Base-by-base conservation (phyloP, 1,284 basidiomycete species). In the Earliella scabrosa region DNA sequence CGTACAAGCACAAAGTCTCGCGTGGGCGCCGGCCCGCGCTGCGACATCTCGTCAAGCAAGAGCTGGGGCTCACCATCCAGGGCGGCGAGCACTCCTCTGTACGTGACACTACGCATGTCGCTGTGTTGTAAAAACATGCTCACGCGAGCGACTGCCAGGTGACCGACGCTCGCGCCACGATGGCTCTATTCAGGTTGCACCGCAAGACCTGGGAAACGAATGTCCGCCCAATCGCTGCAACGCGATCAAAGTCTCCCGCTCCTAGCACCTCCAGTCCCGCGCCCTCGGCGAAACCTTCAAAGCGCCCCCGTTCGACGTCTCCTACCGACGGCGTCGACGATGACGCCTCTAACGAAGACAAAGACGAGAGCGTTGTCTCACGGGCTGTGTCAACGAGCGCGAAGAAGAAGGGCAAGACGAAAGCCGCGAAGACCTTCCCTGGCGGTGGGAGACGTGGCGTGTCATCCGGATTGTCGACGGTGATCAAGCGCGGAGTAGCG, bases 121-220 rank as follows among this genome's bases (percentile, higher is more conserved):
- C 9, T 14, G 24, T 46, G 21, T 10, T 31, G 23, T 32, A 8
- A 32, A 8, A 32, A 32, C 31, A 32, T 38, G 36, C 20, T 40
- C 21, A 40, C 21, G 29, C 7, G 29, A 8, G 39, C 10, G 2
- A 21, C 9, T 24, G 10, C 21, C 36, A 96, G 94, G 86, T 97
- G 7, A 93, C 88, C 23, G 96, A 99, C 70, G 96, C 97, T 2
- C 82, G 95, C 45, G 95, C 96, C 0, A 95, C 97, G 0, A 98
- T 99, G 95, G 96, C 94, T 0, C 77, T 98, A 23, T 99, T 93
- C 73, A 82, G 95, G 7, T 71, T 97, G n/a, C 83, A 97, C 71
- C 90, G 92, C 67, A 85, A 85, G 55, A 83, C 86, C 49, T 98
- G 94, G 95, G 95, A 98, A 62, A 80, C 78, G 49, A 75, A 54